Evolutionary conservation across 768 basidiomycete species (phyloP).

Genomic region (Grammothele lineata): DNA sequence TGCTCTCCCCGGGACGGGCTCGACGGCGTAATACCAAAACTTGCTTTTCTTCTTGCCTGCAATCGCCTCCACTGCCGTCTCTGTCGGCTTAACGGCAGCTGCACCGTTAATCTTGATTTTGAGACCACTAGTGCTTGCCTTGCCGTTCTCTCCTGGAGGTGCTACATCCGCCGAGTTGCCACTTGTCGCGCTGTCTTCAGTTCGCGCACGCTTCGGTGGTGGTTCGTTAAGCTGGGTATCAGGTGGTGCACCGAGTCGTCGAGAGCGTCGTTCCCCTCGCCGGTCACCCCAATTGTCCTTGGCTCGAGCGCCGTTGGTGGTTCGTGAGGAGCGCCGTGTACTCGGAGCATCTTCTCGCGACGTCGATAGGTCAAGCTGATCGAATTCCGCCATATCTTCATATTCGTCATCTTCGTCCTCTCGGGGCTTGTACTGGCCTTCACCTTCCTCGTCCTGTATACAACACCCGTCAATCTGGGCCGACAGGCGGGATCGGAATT

Average conservation of each 20-base stretch:
- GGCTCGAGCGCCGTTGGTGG: slow-evolving; percentile 39
- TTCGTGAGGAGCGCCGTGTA: slow-evolving; percentile 40
- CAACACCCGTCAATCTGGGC: not conserved
- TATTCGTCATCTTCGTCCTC: slow-evolving; percentile 67
- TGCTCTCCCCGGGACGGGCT: slow-evolving; percentile 44
- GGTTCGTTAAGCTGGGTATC: slow-evolving; percentile 52
- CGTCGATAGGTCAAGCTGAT: slow-evolving; percentile 30
- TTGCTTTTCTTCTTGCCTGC: slow-evolving; percentile 83
- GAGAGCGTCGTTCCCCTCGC: slow-evolving; percentile 73
- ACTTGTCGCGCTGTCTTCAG: slow-evolving; percentile 59
- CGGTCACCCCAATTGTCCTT: slow-evolving; percentile 53
- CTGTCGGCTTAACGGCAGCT: slow-evolving; percentile 64
- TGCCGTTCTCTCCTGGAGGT: slow-evolving; percentile 16
- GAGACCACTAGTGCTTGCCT: slow-evolving; percentile 30
- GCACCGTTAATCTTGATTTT: slow-evolving; percentile 54
- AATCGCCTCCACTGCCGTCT: slow-evolving; percentile 70
- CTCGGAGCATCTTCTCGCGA: slow-evolving; percentile 14
- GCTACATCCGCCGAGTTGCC: slow-evolving; percentile 25
- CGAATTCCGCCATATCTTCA: slow-evolving; percentile 43
- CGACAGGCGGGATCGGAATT: slow-evolving; percentile 7
- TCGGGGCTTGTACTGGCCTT: slow-evolving; percentile 57
- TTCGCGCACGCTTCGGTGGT: slow-evolving; percentile 66
- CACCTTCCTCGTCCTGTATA: slow-evolving; percentile 54
- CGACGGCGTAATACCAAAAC: slow-evolving; percentile 87
- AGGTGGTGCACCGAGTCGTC: slow-evolving; percentile 53